Base-by-base conservation (phyloP, 2,329 filamentous ascomycete genomes). In the Cladosporium sp. region DNA sequence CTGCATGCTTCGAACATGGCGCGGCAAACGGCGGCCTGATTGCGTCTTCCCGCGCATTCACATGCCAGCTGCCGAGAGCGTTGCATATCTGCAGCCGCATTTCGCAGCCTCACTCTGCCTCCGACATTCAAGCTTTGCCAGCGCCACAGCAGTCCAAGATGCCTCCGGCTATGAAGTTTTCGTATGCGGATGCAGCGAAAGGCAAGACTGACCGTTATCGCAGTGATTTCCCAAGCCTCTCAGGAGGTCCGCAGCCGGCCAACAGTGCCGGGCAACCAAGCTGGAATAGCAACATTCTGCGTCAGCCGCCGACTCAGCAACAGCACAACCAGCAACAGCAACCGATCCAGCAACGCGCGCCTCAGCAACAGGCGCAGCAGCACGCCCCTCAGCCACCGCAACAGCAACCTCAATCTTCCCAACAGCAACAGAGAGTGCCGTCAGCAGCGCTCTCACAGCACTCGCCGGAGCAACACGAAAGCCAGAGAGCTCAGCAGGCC, bases 151-250 rank as follows among this genome's bases (percentile, higher is more conserved):
- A 19, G 15, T 7, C 18, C 15, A 7, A 20, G 17, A 39, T 19
- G 37, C 11, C 17, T 8, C 37, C n/a, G 8, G 3, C 37, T 11
- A 24, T 18, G 40, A 36, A 13, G 20, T 27, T 43, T n/a, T 44
- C 42, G 24, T 32, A 44, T 19, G 42, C 42, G 27, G 27, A 44
- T 13, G 27, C 27, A 11, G 27, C 36, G 7, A 44, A 8, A 8
- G 20, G 12, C 30, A 15, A 41, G 8, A 51, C 63, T 65, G 53
- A 63, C 52, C 47, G 47, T 43, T 58, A 54, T 41, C n/a, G 43
- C 55, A 84, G 81, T 62, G 81, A 84, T 62, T 84, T 84, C 51
- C 81, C 81, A 41, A 80, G 79, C 9, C 68, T 84, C 59, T 82
- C 80, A 39, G 77, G 78, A 51, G 73, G 75, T 15, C 73, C 79